These are phyloP conservation scores for Leccinum uliginosum DNA, from an alignment of 768 basidiomycete genomes.

Conservation along the genomic window DNA sequence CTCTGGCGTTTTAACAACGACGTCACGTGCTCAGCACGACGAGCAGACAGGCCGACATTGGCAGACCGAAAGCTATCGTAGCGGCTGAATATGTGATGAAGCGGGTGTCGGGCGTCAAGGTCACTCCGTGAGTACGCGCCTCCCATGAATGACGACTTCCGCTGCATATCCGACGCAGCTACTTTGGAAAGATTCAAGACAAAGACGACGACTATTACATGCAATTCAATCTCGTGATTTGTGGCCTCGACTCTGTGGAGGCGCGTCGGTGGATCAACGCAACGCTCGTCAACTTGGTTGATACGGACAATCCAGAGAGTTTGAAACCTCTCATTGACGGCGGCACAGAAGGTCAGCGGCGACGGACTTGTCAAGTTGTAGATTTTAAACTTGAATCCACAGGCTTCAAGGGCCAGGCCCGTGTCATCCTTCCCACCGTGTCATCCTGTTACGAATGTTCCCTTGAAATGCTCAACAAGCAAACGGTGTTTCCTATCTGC, in stretches of 20 bases:
- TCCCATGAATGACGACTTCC: neutral
- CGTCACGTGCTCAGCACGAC: neutral
- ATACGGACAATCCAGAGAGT: conserved; percentile 88
- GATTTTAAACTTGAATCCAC: conserved; percentile 1
- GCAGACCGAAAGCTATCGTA: conserved; percentile 87
- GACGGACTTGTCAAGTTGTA: neutral
- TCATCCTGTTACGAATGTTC: conserved; percentile 98
- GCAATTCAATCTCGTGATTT: conserved; percentile 96
- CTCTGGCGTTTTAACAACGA: neutral
- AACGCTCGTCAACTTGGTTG: conserved; percentile 91
- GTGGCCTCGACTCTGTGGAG: conserved; percentile 95
- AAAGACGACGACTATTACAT: conserved; percentile 93
- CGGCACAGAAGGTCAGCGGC: conserved; percentile 83
- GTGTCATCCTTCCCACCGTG: conserved; percentile 92
- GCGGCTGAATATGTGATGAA: conserved; percentile 98
- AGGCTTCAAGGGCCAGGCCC: conserved; percentile 99
- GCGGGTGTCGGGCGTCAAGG: conserved; percentile 91
- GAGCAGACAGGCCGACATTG: conserved; percentile 81
- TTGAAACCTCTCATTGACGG: conserved; percentile 97
- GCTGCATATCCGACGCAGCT: conserved; percentile 44
- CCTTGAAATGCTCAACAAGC: conserved; percentile 97
- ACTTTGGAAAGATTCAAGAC: conserved; percentile 97
- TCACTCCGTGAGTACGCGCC: conserved; percentile 75
- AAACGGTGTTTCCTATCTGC: conserved; percentile 95
- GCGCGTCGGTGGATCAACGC: conserved; percentile 99